Conservation (phyloP, 495 filamentous ascomycete species). For the Tuber melanosporum region DNA sequence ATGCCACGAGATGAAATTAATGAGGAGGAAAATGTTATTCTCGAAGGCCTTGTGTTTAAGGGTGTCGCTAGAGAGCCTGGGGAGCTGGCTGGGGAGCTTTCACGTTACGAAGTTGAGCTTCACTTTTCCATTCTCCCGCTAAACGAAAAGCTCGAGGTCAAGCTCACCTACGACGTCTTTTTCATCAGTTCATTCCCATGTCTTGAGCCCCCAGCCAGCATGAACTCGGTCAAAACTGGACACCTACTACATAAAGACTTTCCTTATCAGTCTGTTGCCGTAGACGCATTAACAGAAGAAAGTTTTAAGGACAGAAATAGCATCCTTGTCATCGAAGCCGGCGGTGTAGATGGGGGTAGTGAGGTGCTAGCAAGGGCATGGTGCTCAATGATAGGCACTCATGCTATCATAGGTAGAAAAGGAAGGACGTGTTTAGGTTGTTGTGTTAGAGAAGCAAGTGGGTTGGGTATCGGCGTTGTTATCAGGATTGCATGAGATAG, state of each 20-base stretch:
- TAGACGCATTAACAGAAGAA: conserved; percentile 11
- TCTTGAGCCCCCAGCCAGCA: conserved; percentile 23
- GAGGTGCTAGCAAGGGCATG: conserved; percentile 57
- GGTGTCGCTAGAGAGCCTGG: conserved; percentile 8
- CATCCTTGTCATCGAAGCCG: conserved; percentile 27
- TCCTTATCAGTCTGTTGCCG: conserved; percentile 18
- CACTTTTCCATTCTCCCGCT: conserved; percentile 20
- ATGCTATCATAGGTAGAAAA: conserved; percentile 60
- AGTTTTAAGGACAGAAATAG: conserved; percentile 7
- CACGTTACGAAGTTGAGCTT: conserved; percentile 25
- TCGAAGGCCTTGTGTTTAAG: conserved; percentile 20
- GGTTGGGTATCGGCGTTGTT: conserved; percentile 59
- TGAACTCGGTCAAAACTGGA: conserved; percentile 1
- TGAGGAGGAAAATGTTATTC: conserved; percentile 9
- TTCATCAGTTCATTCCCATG: conserved; percentile 33
- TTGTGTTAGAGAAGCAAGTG: conserved; percentile 63
- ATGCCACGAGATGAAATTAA: conserved; percentile 21
- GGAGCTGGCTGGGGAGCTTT: conserved; percentile 2
- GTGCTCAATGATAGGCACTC: conserved; percentile 62
- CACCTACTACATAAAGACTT: conserved; percentile 32
- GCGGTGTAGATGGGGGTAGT: conserved; percentile 10
- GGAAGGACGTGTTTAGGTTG: conserved; percentile 61
- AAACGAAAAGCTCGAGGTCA: conserved; percentile 16
- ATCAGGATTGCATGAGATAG: conserved; percentile 42
- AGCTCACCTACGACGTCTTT: conserved; percentile 25